Percentiles rank a stretch among this genome's conserved stretches.
Conservation (phyloP, 768 basidiomycete genomes). For the Suillus alpinus region DNA sequence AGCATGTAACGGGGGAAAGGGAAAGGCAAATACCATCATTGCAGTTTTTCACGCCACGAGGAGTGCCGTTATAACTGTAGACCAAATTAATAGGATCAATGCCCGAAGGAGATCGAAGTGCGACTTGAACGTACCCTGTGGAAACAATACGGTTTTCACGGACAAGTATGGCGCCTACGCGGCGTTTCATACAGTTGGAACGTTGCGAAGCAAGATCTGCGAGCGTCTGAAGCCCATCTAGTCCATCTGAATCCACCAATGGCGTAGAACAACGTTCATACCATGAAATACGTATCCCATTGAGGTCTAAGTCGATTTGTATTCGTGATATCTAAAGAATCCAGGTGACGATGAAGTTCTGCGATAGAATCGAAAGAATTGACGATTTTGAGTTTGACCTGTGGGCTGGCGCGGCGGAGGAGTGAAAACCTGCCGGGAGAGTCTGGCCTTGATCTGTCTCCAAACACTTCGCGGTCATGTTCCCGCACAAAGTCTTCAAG, state of each 20-base stretch:
- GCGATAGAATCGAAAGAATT: constrained; percentile 59
- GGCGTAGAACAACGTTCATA: constrained; percentile 27
- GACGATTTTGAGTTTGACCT: constrained; percentile 57
- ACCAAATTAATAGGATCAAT: constrained; percentile 3
- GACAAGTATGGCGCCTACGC: constrained; percentile 93
- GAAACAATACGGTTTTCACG: constrained; percentile 76
- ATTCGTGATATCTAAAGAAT: constrained; percentile 65
- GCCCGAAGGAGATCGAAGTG: neutral
- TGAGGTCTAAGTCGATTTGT: constrained; percentile 76
- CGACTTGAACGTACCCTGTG: constrained; percentile 55
- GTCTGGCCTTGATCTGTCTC: constrained; percentile 26
- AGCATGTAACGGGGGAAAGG: constrained; percentile 26
- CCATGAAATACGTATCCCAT: constrained; percentile 99
- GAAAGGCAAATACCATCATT: constrained; percentile 32
- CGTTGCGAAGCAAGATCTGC: constrained; percentile 86
- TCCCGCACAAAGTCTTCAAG: constrained; percentile 72
- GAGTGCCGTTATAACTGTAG: constrained; percentile 90
- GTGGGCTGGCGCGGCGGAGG: constrained; percentile 26
- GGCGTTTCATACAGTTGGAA: constrained; percentile 96
- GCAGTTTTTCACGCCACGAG: constrained; percentile 86
- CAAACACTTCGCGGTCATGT: constrained; percentile 70
- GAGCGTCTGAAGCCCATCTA: constrained; percentile 54
- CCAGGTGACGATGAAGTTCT: constrained; percentile 62
- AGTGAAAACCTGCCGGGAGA: constrained; percentile 16
- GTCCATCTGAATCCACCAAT: constrained; percentile 7